Base-by-base conservation (phyloP, 2,329 filamentous ascomycete genomes). In the Colletotrichum ledebouriae region DNA sequence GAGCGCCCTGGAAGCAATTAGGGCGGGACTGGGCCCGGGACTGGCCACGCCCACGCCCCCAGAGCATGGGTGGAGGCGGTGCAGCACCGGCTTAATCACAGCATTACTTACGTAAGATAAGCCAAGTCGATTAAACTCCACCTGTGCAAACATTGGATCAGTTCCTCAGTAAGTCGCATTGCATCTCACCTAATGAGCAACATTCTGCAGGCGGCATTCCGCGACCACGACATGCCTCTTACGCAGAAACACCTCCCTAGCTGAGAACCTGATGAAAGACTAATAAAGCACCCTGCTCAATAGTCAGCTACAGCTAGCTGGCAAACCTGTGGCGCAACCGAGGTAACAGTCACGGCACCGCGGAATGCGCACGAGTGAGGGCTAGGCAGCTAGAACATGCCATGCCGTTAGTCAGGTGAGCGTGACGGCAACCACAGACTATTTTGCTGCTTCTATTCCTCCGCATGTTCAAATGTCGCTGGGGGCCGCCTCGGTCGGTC, bases 331-430 rank as follows among this genome's bases (percentile, higher is more conserved):
- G 7, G n/a, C 10, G 20, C 39, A 34, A 55, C 7, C 17, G 42
- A 17, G 9, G 11, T 44, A 46, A 25, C 39, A 55, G 13, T 44
- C 25, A 17, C 17, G 39, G 15, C 41, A 44, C n/a, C 25, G 6
- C 17, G 53, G 53, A 52, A 37, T 57, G 20, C 44, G 42, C 60
- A 63, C 50, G 52, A 57, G 50, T 41, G 57, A 17, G 59, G 49
- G 39, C 37, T 9, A 29, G 29, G 5, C 25, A 29, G 25, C 1
- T 29, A 29, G 25, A 6, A 29, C 37, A 39, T 39, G 37, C 37
- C 37, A 39, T 39, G 37, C 13, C 34, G 17, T 33, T 22, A 50
- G 47, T 12, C 49, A 42, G 53, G 25, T 41, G 62, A 61, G 57
- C 25, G 39, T 65, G 62, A 55, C 63, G 57, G 44, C 39, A 50